These are phyloP conservation scores for Chaetomiaceae sp. DNA, from an alignment of 2,329 filamentous ascomycete genomes.

Conservation along the genomic window DNA sequence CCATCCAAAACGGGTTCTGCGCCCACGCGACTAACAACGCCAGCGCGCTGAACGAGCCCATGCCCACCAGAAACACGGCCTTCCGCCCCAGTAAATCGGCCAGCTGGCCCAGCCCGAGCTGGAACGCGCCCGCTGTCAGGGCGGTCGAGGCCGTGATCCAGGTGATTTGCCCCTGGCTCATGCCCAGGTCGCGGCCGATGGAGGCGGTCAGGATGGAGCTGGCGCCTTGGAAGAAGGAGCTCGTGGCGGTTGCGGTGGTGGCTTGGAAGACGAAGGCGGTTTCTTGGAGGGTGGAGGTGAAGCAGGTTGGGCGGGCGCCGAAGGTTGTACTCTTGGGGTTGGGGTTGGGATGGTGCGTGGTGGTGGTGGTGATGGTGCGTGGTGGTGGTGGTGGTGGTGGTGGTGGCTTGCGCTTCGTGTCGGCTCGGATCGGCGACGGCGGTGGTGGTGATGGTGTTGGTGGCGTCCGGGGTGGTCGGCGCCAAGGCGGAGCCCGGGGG, in stretches of 20 bases:
- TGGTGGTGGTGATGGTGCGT: too few relatives aligned
- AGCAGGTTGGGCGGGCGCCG: constrained; percentile 51
- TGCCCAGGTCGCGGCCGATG: constrained; percentile 54
- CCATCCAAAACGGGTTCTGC: constrained; percentile 53
- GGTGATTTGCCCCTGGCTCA: constrained; percentile 62
- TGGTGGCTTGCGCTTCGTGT: background rate
- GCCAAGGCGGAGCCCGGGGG: background rate
- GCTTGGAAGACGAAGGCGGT: constrained; percentile 61
- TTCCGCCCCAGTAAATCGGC: constrained; percentile 65
- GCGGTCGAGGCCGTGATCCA: constrained; percentile 63
- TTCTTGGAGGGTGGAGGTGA: constrained; percentile 59
- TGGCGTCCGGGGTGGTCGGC: background rate
- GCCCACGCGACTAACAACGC: constrained; percentile 57
- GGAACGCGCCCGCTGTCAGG: constrained; percentile 59
- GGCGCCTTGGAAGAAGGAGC: constrained; percentile 54
- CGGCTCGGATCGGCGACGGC: background rate
- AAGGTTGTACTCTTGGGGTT: too few relatives aligned
- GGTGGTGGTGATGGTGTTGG: background rate
- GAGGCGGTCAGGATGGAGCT: constrained; percentile 59
- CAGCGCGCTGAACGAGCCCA: constrained; percentile 55
- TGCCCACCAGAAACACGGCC: constrained; percentile 54
- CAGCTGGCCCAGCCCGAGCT: constrained; percentile 62
- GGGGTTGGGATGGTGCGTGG: background rate
- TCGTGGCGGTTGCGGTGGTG: constrained; percentile 63
- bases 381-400: constrained; percentile 12